Percentiles rank a stretch among this genome's conserved stretches.
phyloP scores from a whole-genome alignment of 208 protist genomes.

The Leishmania martiniquensis region DNA sequence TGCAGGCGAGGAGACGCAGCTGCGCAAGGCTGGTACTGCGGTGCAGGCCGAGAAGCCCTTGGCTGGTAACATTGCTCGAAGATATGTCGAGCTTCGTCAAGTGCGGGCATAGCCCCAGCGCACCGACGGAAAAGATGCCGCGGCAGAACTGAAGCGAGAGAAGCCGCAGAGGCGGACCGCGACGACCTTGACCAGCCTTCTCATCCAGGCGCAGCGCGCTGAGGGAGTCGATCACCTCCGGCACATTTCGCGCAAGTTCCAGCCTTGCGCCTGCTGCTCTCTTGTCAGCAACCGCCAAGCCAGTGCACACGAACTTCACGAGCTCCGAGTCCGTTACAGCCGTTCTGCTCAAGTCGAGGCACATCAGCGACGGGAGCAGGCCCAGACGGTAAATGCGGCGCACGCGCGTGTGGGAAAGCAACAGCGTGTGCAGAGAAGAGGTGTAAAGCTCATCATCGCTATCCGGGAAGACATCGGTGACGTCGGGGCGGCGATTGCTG shows the following conservation, averaged over 20 bases:
- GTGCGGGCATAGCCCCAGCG: slow-evolving; percentile 15
- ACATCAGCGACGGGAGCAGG: slow-evolving; percentile 13
- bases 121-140: slow-evolving; percentile 15
- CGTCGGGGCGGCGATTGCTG: neutral
- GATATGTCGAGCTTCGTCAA: slow-evolving; percentile 25
- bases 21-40: slow-evolving; percentile 7
- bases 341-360: slow-evolving; percentile 12
- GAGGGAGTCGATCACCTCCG: slow-evolving; percentile 1
- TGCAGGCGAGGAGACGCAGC: slow-evolving; percentile 20
- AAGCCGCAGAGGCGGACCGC: slow-evolving; percentile 10
- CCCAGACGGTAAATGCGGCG: slow-evolving; percentile 13
- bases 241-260: neutral
- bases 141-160: slow-evolving; percentile 24
- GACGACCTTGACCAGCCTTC: neutral
- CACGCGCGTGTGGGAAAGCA: slow-evolving; percentile 23
- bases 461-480: neutral
- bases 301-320: slow-evolving; percentile 19
- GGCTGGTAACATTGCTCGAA: slow-evolving; percentile 18
- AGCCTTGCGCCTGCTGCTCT: neutral
- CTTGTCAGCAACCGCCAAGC: neutral
- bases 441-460: slow-evolving; percentile 6
- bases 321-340: slow-evolving; percentile 16
- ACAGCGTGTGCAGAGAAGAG: slow-evolving; percentile 17
- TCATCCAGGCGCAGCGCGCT: neutral
- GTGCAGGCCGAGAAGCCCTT: slow-evolving; percentile 12